Evolutionary conservation across 2,329 filamentous ascomycete species (phyloP).

Genomic region (Neonectria hederae): DNA sequence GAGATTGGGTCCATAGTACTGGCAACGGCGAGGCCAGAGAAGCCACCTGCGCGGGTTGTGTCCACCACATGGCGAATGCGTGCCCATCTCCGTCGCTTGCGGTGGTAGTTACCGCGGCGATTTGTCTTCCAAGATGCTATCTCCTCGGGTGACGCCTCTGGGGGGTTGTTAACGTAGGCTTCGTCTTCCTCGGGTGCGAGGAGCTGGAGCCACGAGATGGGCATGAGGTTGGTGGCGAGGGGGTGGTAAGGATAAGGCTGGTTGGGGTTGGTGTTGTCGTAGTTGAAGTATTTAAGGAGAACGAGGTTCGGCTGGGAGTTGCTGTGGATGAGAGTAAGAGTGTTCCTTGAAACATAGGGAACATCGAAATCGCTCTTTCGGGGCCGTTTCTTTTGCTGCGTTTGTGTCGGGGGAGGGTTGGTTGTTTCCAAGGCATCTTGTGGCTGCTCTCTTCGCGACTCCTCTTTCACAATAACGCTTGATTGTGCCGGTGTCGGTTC

Average conservation of each 20-base stretch:
- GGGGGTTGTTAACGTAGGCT: slow-evolving; percentile 74
- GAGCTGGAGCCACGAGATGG: slow-evolving; percentile 92
- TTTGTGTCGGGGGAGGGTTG: slow-evolving; percentile 23
- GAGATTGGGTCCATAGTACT: slow-evolving; percentile 83
- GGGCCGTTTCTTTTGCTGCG: slow-evolving; percentile 39
- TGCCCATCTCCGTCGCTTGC: slow-evolving; percentile 86
- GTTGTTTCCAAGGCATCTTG: slow-evolving; percentile 19
- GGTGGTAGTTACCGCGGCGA: slow-evolving; percentile 85
- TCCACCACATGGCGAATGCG: slow-evolving; percentile 78
- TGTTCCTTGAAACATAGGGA: slow-evolving; percentile 76
- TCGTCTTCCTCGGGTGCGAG: slow-evolving; percentile 79
- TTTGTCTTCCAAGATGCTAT: slow-evolving; percentile 80
- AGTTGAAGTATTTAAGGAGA: slow-evolving; percentile 89
- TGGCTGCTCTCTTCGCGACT: slow-evolving; percentile 16
- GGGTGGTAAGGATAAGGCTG: slow-evolving; percentile 73
- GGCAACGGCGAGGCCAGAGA: slow-evolving; percentile 85
- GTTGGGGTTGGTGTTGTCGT: slow-evolving; percentile 74
- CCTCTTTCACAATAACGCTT: slow-evolving; percentile 2
- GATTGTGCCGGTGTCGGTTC: slow-evolving; percentile 6
- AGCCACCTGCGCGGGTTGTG: slow-evolving; percentile 76
- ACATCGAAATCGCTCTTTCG: slow-evolving; percentile 64
- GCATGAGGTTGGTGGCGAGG: slow-evolving; percentile 81
- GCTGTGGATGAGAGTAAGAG: slow-evolving; percentile 81
- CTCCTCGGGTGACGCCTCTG: slow-evolving; percentile 65
- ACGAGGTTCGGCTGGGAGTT: slow-evolving; percentile 89